These are phyloP conservation scores for Didymella keratinophila DNA, from an alignment of 2,329 filamentous ascomycete genomes.

Conservation along the genomic window DNA sequence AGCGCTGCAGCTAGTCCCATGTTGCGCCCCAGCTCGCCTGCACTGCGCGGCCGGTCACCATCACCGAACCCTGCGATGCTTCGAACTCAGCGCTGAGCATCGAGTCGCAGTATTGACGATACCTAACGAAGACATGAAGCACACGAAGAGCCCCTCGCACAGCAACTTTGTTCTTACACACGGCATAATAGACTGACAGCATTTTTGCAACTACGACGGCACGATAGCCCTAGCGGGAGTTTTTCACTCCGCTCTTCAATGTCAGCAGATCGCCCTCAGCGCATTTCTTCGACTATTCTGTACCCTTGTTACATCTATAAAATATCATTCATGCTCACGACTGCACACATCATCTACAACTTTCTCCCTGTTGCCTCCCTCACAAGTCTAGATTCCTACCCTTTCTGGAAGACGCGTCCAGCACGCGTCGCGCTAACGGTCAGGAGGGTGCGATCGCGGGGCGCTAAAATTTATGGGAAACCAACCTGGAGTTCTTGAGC, in stretches of 20 bases:
- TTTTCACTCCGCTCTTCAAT: background rate
- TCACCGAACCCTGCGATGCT: conserved; percentile 43
- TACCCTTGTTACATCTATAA: background rate
- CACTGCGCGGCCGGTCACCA: conserved; percentile 45
- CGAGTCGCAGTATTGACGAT: background rate
- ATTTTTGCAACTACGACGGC: background rate
- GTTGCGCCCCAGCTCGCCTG: conserved; percentile 46
- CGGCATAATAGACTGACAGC: conserved; percentile 15
- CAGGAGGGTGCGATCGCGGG: conserved; percentile 11
- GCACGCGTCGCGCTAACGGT: conserved; percentile 10
- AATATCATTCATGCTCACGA: background rate
- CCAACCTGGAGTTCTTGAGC: background rate
- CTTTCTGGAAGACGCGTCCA: background rate
- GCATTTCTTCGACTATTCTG: background rate
- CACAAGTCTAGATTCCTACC: background rate
- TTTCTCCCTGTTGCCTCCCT: background rate
- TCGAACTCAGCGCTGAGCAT: conserved; percentile 20
- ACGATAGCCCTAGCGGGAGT: background rate
- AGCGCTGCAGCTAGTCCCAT: conserved; percentile 48
- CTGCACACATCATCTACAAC: background rate
- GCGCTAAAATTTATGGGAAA: conserved; percentile 9
- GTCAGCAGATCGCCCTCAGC: background rate
- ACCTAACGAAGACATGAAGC: conserved; percentile 17
- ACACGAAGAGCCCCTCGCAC: conserved; percentile 3
- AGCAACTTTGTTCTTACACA: background rate